Percentiles rank a stretch among this genome's conserved stretches.
These are phyloP conservation scores for Rosa lucieae DNA, from an alignment of 306 rosid species.

Conservation along the genomic window DNA sequence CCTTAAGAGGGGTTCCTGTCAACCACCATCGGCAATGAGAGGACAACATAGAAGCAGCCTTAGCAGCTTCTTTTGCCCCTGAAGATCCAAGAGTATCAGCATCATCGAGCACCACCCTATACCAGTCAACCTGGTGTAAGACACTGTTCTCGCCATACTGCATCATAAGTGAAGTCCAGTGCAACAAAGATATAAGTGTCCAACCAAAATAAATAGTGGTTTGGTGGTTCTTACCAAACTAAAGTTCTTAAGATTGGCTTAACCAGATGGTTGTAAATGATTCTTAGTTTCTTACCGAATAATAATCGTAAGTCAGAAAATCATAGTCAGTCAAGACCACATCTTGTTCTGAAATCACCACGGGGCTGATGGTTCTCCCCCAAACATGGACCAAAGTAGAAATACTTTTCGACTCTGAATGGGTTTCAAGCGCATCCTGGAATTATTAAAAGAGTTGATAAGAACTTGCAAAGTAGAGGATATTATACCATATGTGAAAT, in stretches of 20 bases:
- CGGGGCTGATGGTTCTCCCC: slow-evolving; percentile 48
- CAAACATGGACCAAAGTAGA: slow-evolving; percentile 77
- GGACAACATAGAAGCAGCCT: slow-evolving; percentile 59
- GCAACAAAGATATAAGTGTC: no score
- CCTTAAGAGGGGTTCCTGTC: slow-evolving; percentile 94
- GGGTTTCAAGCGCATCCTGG: slow-evolving; percentile 86
- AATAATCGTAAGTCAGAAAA: no score
- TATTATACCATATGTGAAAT: neutral
- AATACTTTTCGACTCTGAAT: slow-evolving; percentile 52
- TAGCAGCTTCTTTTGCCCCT: slow-evolving; percentile 54
- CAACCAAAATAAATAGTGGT: no score
- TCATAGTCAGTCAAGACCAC: slow-evolving; percentile 55
- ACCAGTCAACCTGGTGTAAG: slow-evolving; percentile 71
- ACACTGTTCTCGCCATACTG: slow-evolving; percentile 65
- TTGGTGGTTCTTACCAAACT: no score
- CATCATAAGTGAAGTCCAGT: neutral
- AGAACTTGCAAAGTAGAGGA: slow-evolving; percentile 16
- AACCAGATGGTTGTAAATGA: no score
- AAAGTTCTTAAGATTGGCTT: no score
- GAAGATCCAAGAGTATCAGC: slow-evolving; percentile 73
- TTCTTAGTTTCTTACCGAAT: slow-evolving; percentile 34
- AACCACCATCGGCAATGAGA: slow-evolving; percentile 89
- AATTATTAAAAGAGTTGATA: slow-evolving; percentile 22
- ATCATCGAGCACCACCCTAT: slow-evolving; percentile 91
- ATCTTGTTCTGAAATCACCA: slow-evolving; percentile 53